phyloP scores from a whole-genome alignment of 371 early-diverging fungal species.

The Mortierella sp. region DNA sequence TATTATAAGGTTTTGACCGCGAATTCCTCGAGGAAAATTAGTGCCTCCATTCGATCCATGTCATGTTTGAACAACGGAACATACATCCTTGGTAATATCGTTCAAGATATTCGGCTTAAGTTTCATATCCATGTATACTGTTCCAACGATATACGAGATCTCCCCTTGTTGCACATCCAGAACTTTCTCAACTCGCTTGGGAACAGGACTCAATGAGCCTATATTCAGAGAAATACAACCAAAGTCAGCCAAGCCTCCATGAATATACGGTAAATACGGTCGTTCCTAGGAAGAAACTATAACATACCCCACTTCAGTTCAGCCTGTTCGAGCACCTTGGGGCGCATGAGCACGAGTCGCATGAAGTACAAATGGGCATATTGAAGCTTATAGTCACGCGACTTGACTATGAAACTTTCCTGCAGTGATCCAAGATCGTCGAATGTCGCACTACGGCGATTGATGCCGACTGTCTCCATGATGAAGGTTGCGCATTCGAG shows the following conservation, averaged over 20 bases:
- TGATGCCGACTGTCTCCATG: constrained; percentile 27
- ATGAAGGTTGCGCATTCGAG: constrained; percentile 1
- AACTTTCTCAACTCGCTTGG: constrained; percentile 69
- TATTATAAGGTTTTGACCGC: constrained; percentile 1
- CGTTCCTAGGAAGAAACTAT: neutral
- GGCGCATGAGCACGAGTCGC: constrained; percentile 76
- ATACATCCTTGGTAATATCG: constrained; percentile 83
- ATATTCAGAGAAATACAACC: neutral
- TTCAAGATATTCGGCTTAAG: constrained; percentile 90
- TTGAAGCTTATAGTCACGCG: constrained; percentile 79
- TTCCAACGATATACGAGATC: constrained; percentile 84
- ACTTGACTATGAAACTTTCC: constrained; percentile 62
- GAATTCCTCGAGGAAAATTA: neutral
- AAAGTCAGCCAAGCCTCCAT: neutral
- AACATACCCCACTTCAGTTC: constrained; percentile 64
- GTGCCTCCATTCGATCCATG: neutral
- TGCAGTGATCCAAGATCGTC: constrained; percentile 58
- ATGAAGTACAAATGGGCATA: constrained; percentile 89
- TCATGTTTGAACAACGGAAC: neutral
- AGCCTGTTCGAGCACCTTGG: constrained; percentile 64
- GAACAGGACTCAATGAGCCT: constrained; percentile 34
- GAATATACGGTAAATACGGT: neutral
- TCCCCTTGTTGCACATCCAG: constrained; percentile 75
- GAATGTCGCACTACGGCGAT: constrained; percentile 45
- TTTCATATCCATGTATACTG: constrained; percentile 87